Base-by-base conservation (phyloP, 768 basidiomycete genomes). In the Auricularia sp. region DNA sequence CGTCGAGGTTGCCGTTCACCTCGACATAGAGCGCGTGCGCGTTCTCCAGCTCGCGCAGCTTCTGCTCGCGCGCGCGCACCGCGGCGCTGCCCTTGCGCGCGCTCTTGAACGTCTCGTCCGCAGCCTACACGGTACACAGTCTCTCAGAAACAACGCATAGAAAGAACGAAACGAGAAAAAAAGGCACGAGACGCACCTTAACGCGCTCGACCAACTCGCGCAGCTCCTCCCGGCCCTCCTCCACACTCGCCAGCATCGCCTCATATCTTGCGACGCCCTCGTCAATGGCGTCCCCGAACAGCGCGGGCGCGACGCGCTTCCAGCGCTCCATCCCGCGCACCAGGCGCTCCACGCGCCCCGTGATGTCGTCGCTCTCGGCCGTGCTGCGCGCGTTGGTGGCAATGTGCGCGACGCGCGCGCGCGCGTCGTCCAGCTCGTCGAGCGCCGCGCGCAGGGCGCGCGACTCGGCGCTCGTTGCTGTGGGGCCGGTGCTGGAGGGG, bases 11-110 rank as follows among this genome's bases (percentile, higher is more conserved):
- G 62, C 83, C 82, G 2, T 79, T 80, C 14, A 97, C 89, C 72
- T 98, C 95, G 63, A 82, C 80, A 74, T 94, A 97, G 71, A 92
- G 93, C 76, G 87, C 87, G 75, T 90, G 90, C 0, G 94, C 91
- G 11, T 88, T 74, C 68, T 96, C 92, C 54, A 96, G 83, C 13
- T 85, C 84, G 71, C 92, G 92, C 34, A 98, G 87, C 90, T 66
- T 82, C 78, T 75, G 96, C 93, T 16, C 97, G 83, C 59, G 87
- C 87, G 70, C 90, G 91, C 16, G 94, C 80, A 11, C 80, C 77
- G 1, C 87, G 82, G 70, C 95, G 93, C 13, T 90, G 56, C 56
- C 89, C 73, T 82, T 85, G 29, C 94, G 81, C 3, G 90, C 90
- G 42, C 84, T 78, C 14, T 96, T 69, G 75, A 97, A 61, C 36